Evolutionary conservation across 106 monocot genomes (phyloP).

Genomic region (Dendrobium huoshanense): DNA sequence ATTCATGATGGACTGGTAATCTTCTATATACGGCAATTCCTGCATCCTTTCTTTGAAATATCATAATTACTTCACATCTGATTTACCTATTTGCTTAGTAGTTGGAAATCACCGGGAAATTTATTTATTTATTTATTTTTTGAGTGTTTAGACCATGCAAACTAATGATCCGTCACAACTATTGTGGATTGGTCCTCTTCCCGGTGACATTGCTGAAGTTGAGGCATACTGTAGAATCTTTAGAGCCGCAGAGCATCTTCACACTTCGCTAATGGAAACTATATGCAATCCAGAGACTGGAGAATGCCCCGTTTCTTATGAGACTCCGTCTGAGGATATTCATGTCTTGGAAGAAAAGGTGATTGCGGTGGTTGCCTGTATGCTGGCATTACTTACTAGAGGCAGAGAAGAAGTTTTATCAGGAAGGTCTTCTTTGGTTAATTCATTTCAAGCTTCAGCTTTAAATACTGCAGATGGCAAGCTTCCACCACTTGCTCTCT

Average conservation of each 20-base stretch:
- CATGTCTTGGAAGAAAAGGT: constrained; percentile 77
- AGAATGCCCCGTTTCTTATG: constrained; percentile 64
- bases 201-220: constrained; percentile 94
- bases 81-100: neutral
- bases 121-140: constrained; percentile 5
- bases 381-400: constrained; percentile 64
- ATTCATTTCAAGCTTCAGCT: constrained; percentile 44
- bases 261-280: constrained; percentile 67
- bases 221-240: constrained; percentile 99
- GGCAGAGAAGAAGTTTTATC: constrained; percentile 82
- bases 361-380: constrained; percentile 69
- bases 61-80: neutral
- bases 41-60: neutral
- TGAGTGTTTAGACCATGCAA: constrained; percentile 35
- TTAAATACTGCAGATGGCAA: constrained; percentile 46
- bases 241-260: constrained; percentile 87
- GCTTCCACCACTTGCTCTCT: constrained; percentile 83
- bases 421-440: constrained; percentile 58
- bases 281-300: constrained; percentile 96
- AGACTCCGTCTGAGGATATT: constrained; percentile 62
- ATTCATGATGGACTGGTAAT: neutral
- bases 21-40: neutral
- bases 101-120: neutral
- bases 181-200: constrained; percentile 83
- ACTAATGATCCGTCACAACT: constrained; percentile 57